phyloP scores from a whole-genome alignment of 1,139 yeast species.

The Geotrichum klebahnii region DNA sequence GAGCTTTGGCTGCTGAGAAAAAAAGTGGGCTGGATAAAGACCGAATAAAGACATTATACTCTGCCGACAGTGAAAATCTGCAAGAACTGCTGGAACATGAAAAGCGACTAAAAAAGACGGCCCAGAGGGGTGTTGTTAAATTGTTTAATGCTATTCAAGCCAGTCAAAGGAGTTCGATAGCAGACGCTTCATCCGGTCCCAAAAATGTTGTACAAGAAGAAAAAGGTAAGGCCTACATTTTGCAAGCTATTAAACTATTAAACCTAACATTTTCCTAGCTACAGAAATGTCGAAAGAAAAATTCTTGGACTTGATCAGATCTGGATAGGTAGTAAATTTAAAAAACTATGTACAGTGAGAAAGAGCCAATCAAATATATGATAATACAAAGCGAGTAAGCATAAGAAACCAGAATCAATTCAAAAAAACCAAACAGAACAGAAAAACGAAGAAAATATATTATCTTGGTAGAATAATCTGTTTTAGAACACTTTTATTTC shows the following conservation, averaged over 20 bases:
- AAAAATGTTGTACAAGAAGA: slow-evolving; percentile 49
- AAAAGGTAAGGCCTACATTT: slow-evolving; percentile 26
- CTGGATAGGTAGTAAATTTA: slow-evolving; percentile 48
- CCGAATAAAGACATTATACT: slow-evolving; percentile 43
- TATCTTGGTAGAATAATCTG: no score
- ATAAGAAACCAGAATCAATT: no score
- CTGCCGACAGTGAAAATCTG: slow-evolving; percentile 43
- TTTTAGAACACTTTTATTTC: background rate
- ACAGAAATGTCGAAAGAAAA: slow-evolving; percentile 84
- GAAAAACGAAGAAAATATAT: background rate
- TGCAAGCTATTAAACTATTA: background rate
- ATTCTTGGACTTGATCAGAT: slow-evolving; percentile 81
- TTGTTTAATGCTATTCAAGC: slow-evolving; percentile 85
- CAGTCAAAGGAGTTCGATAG: slow-evolving; percentile 55
- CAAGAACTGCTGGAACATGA: slow-evolving; percentile 66
- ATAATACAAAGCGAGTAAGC: no score
- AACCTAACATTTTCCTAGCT: slow-evolving; percentile 39
- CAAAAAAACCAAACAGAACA: background rate
- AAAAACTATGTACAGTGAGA: slow-evolving; percentile 3
- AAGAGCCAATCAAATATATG: background rate
- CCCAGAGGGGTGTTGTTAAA: slow-evolving; percentile 91
- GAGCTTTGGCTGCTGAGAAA: slow-evolving; percentile 67
- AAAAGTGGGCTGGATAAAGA: slow-evolving; percentile 62
- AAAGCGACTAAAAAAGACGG: slow-evolving; percentile 68
- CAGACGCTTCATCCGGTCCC: slow-evolving; percentile 26